phyloP scores from a whole-genome alignment of 371 early-diverging fungal species.

The Syncephalastrum sp. region DNA sequence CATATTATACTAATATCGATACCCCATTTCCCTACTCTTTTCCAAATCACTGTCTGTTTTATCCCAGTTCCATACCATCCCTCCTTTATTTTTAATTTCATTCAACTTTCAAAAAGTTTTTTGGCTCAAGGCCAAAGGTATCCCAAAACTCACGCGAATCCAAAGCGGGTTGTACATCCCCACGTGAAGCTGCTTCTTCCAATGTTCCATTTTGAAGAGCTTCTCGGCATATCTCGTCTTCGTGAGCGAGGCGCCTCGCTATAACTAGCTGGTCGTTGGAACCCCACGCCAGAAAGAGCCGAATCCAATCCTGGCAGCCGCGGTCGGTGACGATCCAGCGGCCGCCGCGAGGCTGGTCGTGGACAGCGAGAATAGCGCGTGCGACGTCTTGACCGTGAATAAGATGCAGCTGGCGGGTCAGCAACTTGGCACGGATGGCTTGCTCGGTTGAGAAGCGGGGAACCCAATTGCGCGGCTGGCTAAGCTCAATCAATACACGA shows the following conservation, averaged over 20 bases:
- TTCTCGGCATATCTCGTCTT: slow-evolving; percentile 21
- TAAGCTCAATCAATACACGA: slow-evolving; percentile 6
- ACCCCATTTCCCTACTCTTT: background rate
- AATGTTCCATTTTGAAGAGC: slow-evolving; percentile 27
- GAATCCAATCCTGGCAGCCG: slow-evolving; percentile 43
- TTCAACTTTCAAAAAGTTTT: slow-evolving; percentile 30
- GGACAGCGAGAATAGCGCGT: slow-evolving; percentile 37
- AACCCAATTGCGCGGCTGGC: slow-evolving; percentile 47
- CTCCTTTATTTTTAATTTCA: slow-evolving; percentile 1
- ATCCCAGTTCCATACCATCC: background rate
- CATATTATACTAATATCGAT: background rate
- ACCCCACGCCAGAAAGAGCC: slow-evolving; percentile 40
- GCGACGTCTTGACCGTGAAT: slow-evolving; percentile 51
- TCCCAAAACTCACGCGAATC: slow-evolving; percentile 50
- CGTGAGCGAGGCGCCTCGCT: slow-evolving; percentile 22
- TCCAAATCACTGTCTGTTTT: background rate
- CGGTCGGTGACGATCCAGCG: slow-evolving; percentile 47
- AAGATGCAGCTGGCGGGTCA: slow-evolving; percentile 40
- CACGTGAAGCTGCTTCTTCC: slow-evolving; percentile 27
- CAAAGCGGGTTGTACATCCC: slow-evolving; percentile 29
- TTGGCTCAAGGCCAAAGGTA: slow-evolving; percentile 33
- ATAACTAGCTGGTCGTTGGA: slow-evolving; percentile 28
- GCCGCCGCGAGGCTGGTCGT: slow-evolving; percentile 24
- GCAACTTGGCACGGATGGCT: slow-evolving; percentile 32
- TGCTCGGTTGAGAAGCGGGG: slow-evolving; percentile 33